These are phyloP conservation scores for Olyra latifolia DNA, from an alignment of 176 grass and related monocot species.

Conservation along the genomic window DNA sequence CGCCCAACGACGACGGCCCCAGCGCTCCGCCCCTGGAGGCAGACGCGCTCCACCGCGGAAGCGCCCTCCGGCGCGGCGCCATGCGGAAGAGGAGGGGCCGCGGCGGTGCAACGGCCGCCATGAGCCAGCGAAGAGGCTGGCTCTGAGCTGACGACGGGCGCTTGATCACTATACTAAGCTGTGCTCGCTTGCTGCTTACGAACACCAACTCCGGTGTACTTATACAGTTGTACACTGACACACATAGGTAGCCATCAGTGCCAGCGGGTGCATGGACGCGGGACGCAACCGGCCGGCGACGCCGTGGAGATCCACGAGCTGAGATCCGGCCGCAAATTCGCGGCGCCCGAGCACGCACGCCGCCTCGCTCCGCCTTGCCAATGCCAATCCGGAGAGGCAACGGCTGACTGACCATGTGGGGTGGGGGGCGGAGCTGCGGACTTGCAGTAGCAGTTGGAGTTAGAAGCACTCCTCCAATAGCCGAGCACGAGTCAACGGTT, in stretches of 20 bases:
- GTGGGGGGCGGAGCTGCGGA: too few species aligned
- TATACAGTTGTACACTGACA: too few species aligned
- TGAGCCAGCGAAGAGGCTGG: not conserved
- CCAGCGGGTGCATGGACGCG: not conserved
- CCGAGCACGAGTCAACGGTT: not conserved
- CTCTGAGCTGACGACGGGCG: not conserved
- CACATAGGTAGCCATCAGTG: too few species aligned
- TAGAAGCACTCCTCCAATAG: not conserved
- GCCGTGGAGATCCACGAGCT: not conserved
- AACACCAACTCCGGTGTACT: not conserved
- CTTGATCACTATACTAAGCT: not conserved
- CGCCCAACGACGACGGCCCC: not conserved
- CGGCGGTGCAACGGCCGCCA: not conserved
- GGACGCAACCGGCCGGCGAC: not conserved
- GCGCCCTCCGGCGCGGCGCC: not conserved
- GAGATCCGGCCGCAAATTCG: too few species aligned
- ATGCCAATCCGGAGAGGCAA: not conserved
- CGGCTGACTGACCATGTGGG: too few species aligned
- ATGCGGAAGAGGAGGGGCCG: not conserved
- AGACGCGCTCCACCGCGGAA: conserved; percentile 18
- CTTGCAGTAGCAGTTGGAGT: not conserved
- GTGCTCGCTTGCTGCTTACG: not conserved
- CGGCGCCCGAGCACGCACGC: not conserved
- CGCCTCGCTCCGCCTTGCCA: not conserved
- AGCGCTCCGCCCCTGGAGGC: conserved; percentile 6